A percentile compares a stretch with the other conserved stretches of the same genome.
These are phyloP conservation scores for Penicillium sp. DNA, from an alignment of 2,329 filamentous ascomycete genomes.

Conservation along the genomic window DNA sequence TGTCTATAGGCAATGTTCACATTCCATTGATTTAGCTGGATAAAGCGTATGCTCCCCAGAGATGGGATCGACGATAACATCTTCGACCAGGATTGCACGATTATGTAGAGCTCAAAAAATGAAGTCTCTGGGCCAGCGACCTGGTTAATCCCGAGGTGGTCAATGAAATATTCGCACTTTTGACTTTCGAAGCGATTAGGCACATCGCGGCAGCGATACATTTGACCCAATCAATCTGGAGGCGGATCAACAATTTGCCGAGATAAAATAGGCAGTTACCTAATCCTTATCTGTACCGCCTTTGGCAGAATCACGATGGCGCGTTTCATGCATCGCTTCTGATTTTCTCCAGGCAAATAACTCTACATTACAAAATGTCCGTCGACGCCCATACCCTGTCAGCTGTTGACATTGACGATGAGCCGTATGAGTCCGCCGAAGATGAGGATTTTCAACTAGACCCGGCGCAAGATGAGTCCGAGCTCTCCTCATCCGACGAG, in stretches of 20 bases:
- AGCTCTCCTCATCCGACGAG: conserved; percentile 36
- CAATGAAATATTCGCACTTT: too few species aligned
- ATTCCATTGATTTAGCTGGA: not conserved
- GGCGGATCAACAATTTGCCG: not conserved
- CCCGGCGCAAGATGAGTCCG: conserved; percentile 36
- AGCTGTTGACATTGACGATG: conserved; percentile 34
- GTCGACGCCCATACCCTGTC: conserved; percentile 13
- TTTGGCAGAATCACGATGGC: conserved; percentile 27
- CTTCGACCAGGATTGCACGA: too few species aligned
- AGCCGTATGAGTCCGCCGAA: conserved; percentile 40
- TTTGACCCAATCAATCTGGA: not conserved
- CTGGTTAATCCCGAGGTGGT: too few species aligned
- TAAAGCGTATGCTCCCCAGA: too few species aligned
- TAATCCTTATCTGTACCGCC: conserved; percentile 20
- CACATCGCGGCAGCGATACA: too few species aligned
- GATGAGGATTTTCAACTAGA: conserved; percentile 44
- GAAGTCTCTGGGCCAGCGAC: too few species aligned
- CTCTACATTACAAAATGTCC: conserved; percentile 17
- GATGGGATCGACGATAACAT: too few species aligned
- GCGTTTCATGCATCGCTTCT: conserved; percentile 6
- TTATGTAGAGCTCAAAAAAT: too few species aligned
- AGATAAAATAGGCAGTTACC: conserved; percentile 1
- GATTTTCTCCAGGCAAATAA: not conserved
- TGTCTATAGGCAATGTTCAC: not conserved
- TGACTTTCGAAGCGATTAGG: not conserved